Evolutionary conservation across 2,329 filamentous ascomycete species (phyloP).

Genomic region (Fulvia fulva): DNA sequence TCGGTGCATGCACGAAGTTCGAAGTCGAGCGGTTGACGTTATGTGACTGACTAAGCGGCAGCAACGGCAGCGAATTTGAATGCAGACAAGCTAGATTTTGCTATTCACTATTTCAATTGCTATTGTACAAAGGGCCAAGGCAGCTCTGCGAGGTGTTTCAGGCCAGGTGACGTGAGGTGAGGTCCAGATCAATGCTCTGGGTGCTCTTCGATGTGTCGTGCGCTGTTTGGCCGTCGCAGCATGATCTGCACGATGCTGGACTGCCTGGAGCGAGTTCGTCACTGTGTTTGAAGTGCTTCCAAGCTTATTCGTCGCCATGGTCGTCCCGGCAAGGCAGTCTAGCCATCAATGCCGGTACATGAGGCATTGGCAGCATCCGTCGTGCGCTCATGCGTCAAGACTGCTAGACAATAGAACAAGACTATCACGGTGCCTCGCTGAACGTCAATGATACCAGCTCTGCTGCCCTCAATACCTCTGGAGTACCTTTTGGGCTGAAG

Average conservation of each 20-base stretch:
- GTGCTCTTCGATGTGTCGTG: background rate
- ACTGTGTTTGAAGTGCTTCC: too few relatives aligned
- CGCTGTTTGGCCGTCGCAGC: background rate
- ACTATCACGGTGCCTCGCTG: background rate
- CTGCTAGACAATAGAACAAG: background rate
- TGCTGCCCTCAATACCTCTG: too few relatives aligned
- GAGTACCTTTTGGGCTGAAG: too few relatives aligned
- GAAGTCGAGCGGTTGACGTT: slow-evolving; percentile 15
- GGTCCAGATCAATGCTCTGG: background rate
- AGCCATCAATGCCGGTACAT: background rate
- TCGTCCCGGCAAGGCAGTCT: background rate
- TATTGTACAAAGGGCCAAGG: slow-evolving; percentile 1
- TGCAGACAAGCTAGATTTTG: slow-evolving; percentile 8
- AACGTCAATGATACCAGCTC: too few relatives aligned
- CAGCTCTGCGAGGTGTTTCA: background rate
- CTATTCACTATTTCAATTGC: slow-evolving; percentile 20
- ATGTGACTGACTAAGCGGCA: slow-evolving; percentile 19
- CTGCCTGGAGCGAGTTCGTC: background rate
- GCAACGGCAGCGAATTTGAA: slow-evolving; percentile 7
- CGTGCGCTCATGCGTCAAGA: background rate
- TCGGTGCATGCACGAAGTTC: slow-evolving; percentile 5
- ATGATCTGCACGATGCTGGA: background rate
- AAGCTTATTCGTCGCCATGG: too few relatives aligned
- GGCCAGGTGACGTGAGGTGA: background rate
- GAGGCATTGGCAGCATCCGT: background rate